Conservation (phyloP, 352 stramenopile species). For the Globisporangium emineosum region DNA sequence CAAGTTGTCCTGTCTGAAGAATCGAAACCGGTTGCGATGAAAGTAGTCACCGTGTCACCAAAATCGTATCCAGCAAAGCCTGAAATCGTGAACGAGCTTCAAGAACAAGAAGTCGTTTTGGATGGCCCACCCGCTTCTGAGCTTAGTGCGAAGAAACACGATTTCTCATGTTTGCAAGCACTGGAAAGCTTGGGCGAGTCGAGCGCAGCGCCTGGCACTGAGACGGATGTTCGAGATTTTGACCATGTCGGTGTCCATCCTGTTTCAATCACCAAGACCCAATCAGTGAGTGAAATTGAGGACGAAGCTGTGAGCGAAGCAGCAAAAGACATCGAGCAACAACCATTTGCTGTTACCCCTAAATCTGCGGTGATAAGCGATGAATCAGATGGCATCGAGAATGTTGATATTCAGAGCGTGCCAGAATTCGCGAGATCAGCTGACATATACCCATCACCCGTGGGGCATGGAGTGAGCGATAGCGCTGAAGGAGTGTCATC, state of each 20-base stretch:
- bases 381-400: constrained; percentile 7
- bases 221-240: not conserved
- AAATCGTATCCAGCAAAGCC: constrained; percentile 8
- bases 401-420: constrained; percentile 6
- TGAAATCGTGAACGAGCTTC: not conserved
- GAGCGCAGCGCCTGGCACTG: not conserved
- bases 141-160: not conserved
- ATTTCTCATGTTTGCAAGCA: not conserved
- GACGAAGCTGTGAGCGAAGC: not conserved
- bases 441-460: no score
- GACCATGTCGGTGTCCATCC: not conserved
- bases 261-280: not conserved
- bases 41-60: constrained; percentile 14
- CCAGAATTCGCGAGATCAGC: not conserved
- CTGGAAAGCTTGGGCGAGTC: not conserved
- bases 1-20: not conserved
- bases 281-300: not conserved
- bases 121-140: not conserved
- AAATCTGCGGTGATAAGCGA: not conserved
- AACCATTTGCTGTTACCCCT: not conserved
- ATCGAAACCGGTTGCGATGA: not conserved
- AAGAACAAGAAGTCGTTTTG: not conserved
- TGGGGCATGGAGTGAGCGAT: not conserved
- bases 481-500: not conserved
- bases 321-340: not conserved